Evolutionary conservation across 176 grass and related monocot species (phyloP).

Genomic region (Tillandsia fasciculata): DNA sequence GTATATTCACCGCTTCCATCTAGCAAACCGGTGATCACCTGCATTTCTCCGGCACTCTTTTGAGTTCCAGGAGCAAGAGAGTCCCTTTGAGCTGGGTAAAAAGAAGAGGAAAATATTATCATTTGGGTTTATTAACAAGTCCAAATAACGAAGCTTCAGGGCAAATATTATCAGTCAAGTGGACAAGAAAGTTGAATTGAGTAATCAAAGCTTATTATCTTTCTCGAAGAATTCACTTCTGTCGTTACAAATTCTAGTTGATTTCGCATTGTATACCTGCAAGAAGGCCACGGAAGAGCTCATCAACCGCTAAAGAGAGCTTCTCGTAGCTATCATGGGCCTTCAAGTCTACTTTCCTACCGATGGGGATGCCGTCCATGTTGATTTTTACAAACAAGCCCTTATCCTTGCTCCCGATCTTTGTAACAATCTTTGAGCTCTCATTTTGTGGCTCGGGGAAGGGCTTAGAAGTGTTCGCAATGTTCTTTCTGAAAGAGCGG

Average conservation of each 20-base stretch:
- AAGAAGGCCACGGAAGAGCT: conserved; percentile 41
- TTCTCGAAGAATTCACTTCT: not conserved
- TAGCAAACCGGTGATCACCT: conserved; percentile 38
- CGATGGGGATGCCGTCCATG: conserved; percentile 67
- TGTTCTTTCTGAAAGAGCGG: conserved; percentile 73
- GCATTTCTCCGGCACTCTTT: conserved; percentile 17
- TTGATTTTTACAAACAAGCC: conserved; percentile 60
- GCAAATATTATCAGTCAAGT: not conserved
- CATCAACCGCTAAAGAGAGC: conserved; percentile 40
- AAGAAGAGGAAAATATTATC: not conserved
- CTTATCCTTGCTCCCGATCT: conserved; percentile 27
- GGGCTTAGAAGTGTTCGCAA: conserved; percentile 34
- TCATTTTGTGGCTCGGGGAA: conserved; percentile 25
- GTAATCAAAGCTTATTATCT: not conserved
- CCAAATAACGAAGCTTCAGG: not conserved
- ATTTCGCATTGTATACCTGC: conserved; percentile 25
- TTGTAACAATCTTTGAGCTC: conserved; percentile 1
- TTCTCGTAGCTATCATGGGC: conserved; percentile 38
- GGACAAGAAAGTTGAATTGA: not conserved
- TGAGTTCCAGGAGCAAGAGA: not conserved
- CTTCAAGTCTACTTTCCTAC: conserved; percentile 49
- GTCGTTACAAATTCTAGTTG: not conserved
- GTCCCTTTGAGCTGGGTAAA: conserved; percentile 38
- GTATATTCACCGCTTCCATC: conserved; percentile 63
- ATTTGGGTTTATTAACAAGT: no score